Evolutionary conservation across 2,329 filamentous ascomycete genomes (phyloP).

Genomic region (Rutstroemia sydowiana): DNA sequence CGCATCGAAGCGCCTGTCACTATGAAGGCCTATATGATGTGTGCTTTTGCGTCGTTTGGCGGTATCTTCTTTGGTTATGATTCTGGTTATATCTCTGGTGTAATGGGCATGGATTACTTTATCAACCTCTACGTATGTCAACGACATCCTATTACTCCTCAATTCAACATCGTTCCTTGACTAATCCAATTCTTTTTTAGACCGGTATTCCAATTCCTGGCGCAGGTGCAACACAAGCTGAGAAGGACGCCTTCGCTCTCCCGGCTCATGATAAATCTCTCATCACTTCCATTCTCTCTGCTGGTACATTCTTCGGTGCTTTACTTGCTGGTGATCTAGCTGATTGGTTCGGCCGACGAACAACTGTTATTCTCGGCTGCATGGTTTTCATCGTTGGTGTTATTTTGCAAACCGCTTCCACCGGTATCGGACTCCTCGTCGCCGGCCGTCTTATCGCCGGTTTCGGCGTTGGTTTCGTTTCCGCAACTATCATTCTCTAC

Average conservation of each 20-base stretch:
- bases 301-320: conserved; percentile 73
- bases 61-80: conserved; percentile 58
- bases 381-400: conserved; percentile 65
- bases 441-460: conserved; percentile 68
- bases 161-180: no score
- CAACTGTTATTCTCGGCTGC: conserved; percentile 51
- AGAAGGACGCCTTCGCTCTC: conserved; percentile 28
- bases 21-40: conserved; percentile 60
- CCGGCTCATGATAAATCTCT: conserved; percentile 46
- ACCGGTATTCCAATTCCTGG: conserved; percentile 19
- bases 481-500: conserved; percentile 75
- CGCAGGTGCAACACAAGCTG: conserved; percentile 11
- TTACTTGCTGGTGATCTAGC: conserved; percentile 70
- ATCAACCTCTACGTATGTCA: conserved; percentile 22
- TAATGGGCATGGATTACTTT: conserved; percentile 39
- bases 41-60: conserved; percentile 63
- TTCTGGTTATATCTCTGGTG: conserved; percentile 65
- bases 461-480: conserved; percentile 73
- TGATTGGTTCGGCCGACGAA: conserved; percentile 66
- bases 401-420: conserved; percentile 54
- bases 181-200: no score
- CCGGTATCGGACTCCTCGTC: conserved; percentile 39
- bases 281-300: conserved; percentile 64
- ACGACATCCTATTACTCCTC: conserved; percentile 4
- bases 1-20: conserved; percentile 63